These are phyloP conservation scores for Erysimum cheiri DNA, from an alignment of 441 rosid genomes.

Conservation along the genomic window DNA sequence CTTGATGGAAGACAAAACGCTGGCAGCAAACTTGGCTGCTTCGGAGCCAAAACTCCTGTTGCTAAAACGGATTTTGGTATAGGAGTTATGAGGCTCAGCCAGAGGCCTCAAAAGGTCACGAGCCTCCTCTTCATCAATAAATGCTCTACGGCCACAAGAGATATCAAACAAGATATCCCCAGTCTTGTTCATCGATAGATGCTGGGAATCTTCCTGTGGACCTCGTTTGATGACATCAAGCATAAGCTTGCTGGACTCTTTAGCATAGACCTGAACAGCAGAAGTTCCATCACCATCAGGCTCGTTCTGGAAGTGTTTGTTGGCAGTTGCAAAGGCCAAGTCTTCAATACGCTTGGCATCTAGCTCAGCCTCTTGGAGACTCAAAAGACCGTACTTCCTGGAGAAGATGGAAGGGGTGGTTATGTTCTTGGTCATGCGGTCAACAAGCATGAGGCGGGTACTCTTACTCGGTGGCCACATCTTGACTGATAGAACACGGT, in stretches of 20 bases:
- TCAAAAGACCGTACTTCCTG: slow-evolving; percentile 61
- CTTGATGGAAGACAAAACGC: slow-evolving; percentile 53
- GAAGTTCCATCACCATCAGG: slow-evolving; percentile 75
- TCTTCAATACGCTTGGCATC: slow-evolving; percentile 66
- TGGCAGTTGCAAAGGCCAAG: slow-evolving; percentile 56
- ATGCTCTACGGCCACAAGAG: slow-evolving; percentile 65
- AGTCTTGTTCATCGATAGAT: slow-evolving; percentile 35
- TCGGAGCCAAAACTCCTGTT: slow-evolving; percentile 70
- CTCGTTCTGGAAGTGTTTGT: slow-evolving; percentile 60
- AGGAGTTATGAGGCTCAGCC: slow-evolving; percentile 52
- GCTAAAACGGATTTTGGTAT: slow-evolving; percentile 59
- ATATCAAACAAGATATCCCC: slow-evolving; percentile 55
- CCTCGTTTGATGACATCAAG: slow-evolving; percentile 70
- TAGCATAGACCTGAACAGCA: slow-evolving; percentile 71
- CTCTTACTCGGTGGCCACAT: slow-evolving; percentile 77
- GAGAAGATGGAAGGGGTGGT: slow-evolving; percentile 64
- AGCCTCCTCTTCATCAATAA: slow-evolving; percentile 66
- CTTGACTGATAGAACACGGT: slow-evolving; percentile 52
- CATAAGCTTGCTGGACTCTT: slow-evolving; percentile 69
- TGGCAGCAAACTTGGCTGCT: slow-evolving; percentile 65
- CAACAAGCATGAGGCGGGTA: slow-evolving; percentile 67
- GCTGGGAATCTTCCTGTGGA: slow-evolving; percentile 46
- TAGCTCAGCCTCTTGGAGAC: slow-evolving; percentile 57
- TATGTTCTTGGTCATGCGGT: slow-evolving; percentile 66
- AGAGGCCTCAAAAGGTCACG: slow-evolving; percentile 57